phyloP scores from a whole-genome alignment of 257 asterid genomes.

The Solanum piurae region DNA sequence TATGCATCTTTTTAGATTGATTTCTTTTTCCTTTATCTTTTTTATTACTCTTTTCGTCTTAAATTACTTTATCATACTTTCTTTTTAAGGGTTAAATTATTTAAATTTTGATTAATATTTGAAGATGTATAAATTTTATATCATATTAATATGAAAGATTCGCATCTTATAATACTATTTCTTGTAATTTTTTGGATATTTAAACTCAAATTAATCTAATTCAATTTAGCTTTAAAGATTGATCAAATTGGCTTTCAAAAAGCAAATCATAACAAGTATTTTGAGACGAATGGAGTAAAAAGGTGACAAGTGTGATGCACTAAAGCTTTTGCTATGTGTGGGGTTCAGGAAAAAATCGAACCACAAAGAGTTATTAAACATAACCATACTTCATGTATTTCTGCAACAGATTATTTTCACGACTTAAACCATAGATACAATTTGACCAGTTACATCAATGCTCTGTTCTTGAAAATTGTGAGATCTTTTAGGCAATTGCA shows the following conservation, averaged over 20 bases:
- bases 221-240: neutral
- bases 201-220: neutral
- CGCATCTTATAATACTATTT: neutral
- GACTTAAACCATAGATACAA: neutral
- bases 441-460: neutral
- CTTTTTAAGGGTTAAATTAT: neutral
- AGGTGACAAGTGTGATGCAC: neutral
- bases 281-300: neutral
- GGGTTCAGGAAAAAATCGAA: neutral
- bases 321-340: neutral
- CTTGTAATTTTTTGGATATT: neutral
- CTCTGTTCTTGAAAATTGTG: no score
- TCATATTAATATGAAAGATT: neutral
- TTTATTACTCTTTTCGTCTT: neutral
- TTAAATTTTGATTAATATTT: neutral
- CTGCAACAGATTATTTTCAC: neutral
- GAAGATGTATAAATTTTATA: neutral
- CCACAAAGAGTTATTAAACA: neutral
- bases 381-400: neutral
- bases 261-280: neutral
- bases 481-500: neutral
- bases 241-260: neutral
- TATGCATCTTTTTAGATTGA: neutral
- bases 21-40: neutral
- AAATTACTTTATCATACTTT: neutral